phyloP scores from a whole-genome alignment of 2,329 filamentous ascomycete genomes.

The Claviceps citrina region DNA sequence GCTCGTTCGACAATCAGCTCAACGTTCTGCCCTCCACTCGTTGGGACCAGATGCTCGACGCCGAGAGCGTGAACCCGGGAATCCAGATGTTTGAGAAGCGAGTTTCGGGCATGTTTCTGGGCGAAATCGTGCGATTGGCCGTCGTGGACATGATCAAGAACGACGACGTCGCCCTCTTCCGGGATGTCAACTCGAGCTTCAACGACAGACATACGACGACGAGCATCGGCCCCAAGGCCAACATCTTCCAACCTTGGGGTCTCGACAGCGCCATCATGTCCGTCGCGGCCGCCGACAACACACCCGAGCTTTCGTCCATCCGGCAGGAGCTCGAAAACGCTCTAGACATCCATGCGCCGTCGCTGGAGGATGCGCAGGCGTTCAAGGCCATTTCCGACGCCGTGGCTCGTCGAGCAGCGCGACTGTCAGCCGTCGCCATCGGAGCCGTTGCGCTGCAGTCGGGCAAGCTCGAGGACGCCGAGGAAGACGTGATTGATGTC shows the following conservation, averaged over 20 bases:
- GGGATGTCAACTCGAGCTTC: conserved; percentile 54
- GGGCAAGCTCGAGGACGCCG: conserved; percentile 47
- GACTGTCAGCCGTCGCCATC: conserved; percentile 76
- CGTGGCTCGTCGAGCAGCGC: conserved; percentile 74
- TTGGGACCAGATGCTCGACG: conserved; percentile 68
- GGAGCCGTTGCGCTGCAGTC: conserved; percentile 72
- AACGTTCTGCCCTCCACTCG: conserved; percentile 72
- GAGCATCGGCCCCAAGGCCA: conserved; percentile 46
- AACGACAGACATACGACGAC: conserved; percentile 60
- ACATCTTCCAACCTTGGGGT: conserved; percentile 68
- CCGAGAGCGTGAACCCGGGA: conserved; percentile 73
- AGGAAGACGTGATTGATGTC: conserved; percentile 66
- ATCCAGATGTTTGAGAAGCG: conserved; percentile 99
- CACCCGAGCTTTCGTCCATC: conserved; percentile 53
- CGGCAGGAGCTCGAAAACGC: conserved; percentile 65
- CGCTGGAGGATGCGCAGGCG: conserved; percentile 70
- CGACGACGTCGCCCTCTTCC: conserved; percentile 54
- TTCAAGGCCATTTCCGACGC: conserved; percentile 73
- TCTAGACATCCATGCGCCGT: conserved; percentile 61
- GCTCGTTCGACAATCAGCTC: conserved; percentile 89
- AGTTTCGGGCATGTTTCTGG: conserved; percentile 94
- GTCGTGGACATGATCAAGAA: conserved; percentile 59
- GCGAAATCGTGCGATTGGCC: conserved; percentile 74
- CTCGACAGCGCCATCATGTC: conserved; percentile 85
- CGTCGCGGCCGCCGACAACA: conserved; percentile 67